Percentiles rank a stretch among this genome's conserved stretches.
Conservation (phyloP, 768 basidiomycete species). For the Polyporus arcularius region DNA sequence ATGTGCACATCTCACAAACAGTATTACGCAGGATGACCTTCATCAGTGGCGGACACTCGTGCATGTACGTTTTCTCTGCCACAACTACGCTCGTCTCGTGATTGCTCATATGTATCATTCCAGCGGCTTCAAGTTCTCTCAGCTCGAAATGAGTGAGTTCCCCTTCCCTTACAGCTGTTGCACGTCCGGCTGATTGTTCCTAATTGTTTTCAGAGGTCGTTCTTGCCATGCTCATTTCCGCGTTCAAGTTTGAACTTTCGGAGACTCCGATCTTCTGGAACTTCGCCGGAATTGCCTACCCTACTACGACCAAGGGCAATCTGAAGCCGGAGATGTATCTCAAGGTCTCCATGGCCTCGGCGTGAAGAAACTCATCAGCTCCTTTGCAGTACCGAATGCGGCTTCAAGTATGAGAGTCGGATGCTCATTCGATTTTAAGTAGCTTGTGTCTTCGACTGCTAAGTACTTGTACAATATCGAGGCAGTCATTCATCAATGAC, state of each 20-base stretch:
- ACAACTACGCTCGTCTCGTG: background rate
- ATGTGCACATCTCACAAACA: background rate
- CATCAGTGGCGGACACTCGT: slow-evolving; percentile 34
- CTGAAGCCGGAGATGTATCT: slow-evolving; percentile 2
- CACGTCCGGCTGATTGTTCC: background rate
- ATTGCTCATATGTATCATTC: background rate
- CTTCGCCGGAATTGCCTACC: slow-evolving; percentile 4
- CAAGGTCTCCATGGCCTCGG: background rate
- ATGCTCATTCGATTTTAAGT: no score
- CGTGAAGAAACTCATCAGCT: no score
- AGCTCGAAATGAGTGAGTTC: slow-evolving; percentile 14
- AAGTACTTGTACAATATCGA: no score
- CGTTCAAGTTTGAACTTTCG: slow-evolving; percentile 16
- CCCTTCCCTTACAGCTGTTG: background rate
- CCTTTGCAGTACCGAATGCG: no score
- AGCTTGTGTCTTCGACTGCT: no score
- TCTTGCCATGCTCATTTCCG: slow-evolving; percentile 4
- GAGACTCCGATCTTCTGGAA: slow-evolving; percentile 16
- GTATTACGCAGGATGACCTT: slow-evolving; percentile 37
- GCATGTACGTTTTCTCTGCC: slow-evolving; percentile 31
- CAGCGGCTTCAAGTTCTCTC: slow-evolving; percentile 12
- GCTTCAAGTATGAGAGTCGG: no score
- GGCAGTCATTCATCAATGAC: no score
- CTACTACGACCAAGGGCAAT: background rate
- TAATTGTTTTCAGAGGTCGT: slow-evolving; percentile 11